Evolutionary conservation across 805 yeast genomes (phyloP).

Genomic region (Ogataea ramenticola): DNA sequence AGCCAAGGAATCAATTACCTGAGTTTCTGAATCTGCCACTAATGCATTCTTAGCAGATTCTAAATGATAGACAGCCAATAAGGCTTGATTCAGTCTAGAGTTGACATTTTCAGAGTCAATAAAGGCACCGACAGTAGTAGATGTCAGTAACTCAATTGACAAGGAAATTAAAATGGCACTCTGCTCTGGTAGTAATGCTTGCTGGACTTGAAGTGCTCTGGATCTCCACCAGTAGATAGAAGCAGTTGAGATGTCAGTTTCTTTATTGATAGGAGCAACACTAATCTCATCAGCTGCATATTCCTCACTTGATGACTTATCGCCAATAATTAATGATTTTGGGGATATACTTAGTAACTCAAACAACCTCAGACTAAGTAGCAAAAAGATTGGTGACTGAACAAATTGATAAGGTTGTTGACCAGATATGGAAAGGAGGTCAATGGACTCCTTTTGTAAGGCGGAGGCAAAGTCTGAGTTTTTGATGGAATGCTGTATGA

Average conservation of each 20-base stretch:
- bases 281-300: slow-evolving; percentile 14
- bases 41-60: slow-evolving; percentile 63
- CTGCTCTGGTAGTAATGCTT: slow-evolving; percentile 57
- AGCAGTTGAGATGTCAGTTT: slow-evolving; percentile 31
- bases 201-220: slow-evolving; percentile 57
- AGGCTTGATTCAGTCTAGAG: slow-evolving; percentile 18
- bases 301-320: slow-evolving; percentile 13
- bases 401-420: slow-evolving; percentile 62
- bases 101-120: slow-evolving; percentile 25
- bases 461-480: slow-evolving; percentile 14
- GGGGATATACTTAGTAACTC: slow-evolving; percentile 29
- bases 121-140: slow-evolving; percentile 26
- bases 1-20: slow-evolving; percentile 45
- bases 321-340: slow-evolving; percentile 14
- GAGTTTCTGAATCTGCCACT: slow-evolving; percentile 57
- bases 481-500: slow-evolving; percentile 8
- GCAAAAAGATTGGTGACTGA: slow-evolving; percentile 40
- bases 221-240: slow-evolving; percentile 70
- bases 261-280: slow-evolving; percentile 2
- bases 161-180: slow-evolving; percentile 35
- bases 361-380: slow-evolving; percentile 36
- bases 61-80: slow-evolving; percentile 45
- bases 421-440: slow-evolving; percentile 33
- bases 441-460: slow-evolving; percentile 5
- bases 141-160: slow-evolving; percentile 32